Percentiles rank a stretch among this genome's conserved stretches.
These are phyloP conservation scores for Penicillium soppii DNA, from an alignment of 495 filamentous ascomycete species.

Conservation along the genomic window DNA sequence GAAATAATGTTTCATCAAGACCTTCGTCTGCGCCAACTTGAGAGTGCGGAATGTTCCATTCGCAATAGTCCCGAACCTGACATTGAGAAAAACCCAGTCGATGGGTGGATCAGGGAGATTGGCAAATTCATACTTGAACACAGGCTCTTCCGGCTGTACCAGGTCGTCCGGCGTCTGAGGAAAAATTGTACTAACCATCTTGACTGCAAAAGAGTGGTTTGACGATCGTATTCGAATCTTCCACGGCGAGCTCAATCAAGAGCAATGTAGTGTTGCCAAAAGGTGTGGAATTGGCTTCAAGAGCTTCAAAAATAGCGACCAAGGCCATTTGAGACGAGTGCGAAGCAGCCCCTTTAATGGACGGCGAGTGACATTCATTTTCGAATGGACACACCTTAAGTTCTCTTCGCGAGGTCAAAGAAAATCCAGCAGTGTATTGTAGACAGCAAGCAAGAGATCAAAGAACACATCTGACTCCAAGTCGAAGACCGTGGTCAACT, in stretches of 20 bases:
- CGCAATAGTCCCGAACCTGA: not conserved
- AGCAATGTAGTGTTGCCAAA: not conserved
- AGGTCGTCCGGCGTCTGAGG: not conserved
- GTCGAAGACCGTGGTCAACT: not conserved
- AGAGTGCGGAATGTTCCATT: not conserved
- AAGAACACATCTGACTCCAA: not conserved
- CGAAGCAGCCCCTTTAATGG: not conserved
- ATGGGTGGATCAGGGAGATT: constrained; percentile 26
- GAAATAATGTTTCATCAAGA: constrained; percentile 19
- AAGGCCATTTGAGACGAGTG: not conserved
- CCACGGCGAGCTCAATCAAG: not conserved
- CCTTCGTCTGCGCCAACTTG: not conserved
- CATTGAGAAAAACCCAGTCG: constrained; percentile 9
- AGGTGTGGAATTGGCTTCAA: not conserved
- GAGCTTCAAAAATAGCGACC: not conserved
- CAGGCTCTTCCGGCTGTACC: constrained; percentile 1
- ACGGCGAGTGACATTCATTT: not conserved
- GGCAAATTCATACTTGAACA: constrained; percentile 9
- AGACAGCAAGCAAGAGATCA: not conserved
- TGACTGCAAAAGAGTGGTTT: not conserved
- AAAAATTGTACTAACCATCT: not conserved
- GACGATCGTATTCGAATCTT: not conserved
- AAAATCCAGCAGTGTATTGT: not conserved
- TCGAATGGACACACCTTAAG: not conserved
- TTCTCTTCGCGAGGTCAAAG: not conserved